A percentile compares a stretch with the other conserved stretches of the same genome.
Evolutionary conservation across 2,329 filamentous ascomycete species (phyloP).

Genomic region (Piedraia hortae): DNA sequence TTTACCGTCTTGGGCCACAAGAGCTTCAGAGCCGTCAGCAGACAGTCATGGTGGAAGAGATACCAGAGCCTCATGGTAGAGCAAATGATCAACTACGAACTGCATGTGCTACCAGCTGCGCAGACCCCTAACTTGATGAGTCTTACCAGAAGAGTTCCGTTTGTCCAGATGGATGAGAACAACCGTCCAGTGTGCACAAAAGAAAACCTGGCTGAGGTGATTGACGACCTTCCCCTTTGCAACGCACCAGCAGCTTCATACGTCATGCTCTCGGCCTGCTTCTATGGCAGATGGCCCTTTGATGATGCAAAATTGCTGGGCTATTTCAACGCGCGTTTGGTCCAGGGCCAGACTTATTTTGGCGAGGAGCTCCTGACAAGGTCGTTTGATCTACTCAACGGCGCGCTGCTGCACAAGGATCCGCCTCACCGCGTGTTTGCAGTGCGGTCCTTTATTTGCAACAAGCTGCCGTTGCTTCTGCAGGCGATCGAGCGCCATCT

Average conservation of each 20-base stretch:
- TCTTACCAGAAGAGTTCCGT: constrained; percentile 12
- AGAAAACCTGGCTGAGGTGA: constrained; percentile 20
- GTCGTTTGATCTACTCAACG: constrained; percentile 70
- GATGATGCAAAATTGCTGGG: constrained; percentile 56
- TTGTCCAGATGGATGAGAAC: constrained; percentile 42
- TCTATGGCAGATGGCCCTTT: constrained; percentile 54
- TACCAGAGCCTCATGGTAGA: constrained; percentile 6
- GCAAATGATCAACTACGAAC: constrained; percentile 11
- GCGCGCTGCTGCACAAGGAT: constrained; percentile 35
- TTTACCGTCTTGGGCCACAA: constrained; percentile 9
- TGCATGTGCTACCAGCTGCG: constrained; percentile 11
- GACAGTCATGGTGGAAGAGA: constrained; percentile 10
- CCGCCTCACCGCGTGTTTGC: constrained; percentile 1
- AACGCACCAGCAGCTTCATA: constrained; percentile 65
- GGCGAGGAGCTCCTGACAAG: constrained; percentile 69
- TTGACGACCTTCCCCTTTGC: constrained; percentile 34
- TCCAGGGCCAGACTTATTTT: too few relatives aligned
- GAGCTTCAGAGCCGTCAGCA: constrained; percentile 6
- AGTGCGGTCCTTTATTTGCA: constrained; percentile 49
- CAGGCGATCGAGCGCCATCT: constrained; percentile 28
- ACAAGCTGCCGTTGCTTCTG: constrained; percentile 37
- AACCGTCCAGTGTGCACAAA: constrained; percentile 34
- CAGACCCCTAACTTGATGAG: constrained; percentile 10
- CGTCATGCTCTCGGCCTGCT: constrained; percentile 56
- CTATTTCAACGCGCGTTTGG: constrained; percentile 56